phyloP scores from a whole-genome alignment of 306 rosid genomes.

The Dryas alaskensis region DNA sequence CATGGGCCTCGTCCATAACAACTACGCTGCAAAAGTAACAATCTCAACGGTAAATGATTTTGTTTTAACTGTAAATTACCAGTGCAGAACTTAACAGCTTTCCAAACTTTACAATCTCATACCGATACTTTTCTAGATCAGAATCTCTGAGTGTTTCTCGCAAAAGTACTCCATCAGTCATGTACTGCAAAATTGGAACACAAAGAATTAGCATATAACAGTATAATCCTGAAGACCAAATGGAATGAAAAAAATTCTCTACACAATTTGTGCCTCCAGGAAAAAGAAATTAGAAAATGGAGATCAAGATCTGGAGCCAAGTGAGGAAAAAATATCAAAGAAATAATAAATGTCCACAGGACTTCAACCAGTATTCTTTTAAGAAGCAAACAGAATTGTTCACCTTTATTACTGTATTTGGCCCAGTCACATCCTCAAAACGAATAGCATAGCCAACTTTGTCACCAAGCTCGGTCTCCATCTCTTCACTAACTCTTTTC shows the following conservation, averaged over 20 bases:
- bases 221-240: not conserved
- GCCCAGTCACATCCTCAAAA: slow-evolving; percentile 97
- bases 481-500: slow-evolving; percentile 98
- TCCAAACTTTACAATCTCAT: slow-evolving; percentile 26
- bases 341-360: not conserved
- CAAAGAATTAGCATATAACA: slow-evolving; percentile 27
- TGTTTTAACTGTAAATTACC: slow-evolving; percentile 21
- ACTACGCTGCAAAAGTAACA: slow-evolving; percentile 61
- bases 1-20: slow-evolving; percentile 99
- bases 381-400: not conserved
- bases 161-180: slow-evolving; percentile 98
- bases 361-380: slow-evolving; percentile 7
- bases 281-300: not conserved
- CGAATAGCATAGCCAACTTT: slow-evolving; percentile 97
- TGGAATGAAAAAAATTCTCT: not conserved
- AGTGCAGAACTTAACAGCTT: not conserved
- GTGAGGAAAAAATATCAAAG: not conserved
- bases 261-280: slow-evolving; percentile 2
- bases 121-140: slow-evolving; percentile 95
- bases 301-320: not conserved
- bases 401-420: slow-evolving; percentile 84
- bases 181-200: slow-evolving; percentile 64
- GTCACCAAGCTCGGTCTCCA: slow-evolving; percentile 92
- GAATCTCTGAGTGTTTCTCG: slow-evolving; percentile 97
- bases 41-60: slow-evolving; percentile 20